Conservation (phyloP, 2,329 filamentous ascomycete genomes). For the Botryosphaeria dothidea region DNA sequence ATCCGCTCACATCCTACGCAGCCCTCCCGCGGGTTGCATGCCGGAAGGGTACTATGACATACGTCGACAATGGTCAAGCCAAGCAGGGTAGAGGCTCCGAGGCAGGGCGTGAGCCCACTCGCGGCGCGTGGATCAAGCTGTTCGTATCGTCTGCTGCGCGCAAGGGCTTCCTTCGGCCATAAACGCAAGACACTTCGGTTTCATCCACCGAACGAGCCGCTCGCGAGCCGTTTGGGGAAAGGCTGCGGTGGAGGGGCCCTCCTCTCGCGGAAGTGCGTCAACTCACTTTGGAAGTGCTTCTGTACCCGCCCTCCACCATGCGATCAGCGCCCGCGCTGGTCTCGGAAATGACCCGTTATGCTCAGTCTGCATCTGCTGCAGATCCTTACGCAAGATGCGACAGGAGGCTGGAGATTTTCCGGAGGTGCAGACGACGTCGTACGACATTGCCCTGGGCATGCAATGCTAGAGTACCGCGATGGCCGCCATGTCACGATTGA, state of each 20-base stretch:
- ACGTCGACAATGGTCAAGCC: constrained; percentile 1
- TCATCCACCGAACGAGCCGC: constrained; percentile 18
- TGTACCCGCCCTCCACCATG: constrained; percentile 3
- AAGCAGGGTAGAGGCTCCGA: constrained; percentile 11
- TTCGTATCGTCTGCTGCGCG: constrained; percentile 14
- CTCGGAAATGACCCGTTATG: constrained; percentile 19
- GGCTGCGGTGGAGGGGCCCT: not conserved
- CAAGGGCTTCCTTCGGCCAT: constrained; percentile 15
- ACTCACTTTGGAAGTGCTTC: constrained; percentile 5
- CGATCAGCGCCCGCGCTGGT: constrained; percentile 17
- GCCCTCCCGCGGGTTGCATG: constrained; percentile 17
- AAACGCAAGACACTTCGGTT: constrained; percentile 16
- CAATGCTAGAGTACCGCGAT: constrained; percentile 18
- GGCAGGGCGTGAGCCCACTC: constrained; percentile 6
- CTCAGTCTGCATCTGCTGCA: constrained; percentile 7
- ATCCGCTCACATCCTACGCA: constrained; percentile 16
- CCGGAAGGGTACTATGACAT: constrained; percentile 14
- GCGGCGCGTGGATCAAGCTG: constrained; percentile 8
- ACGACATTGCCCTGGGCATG: constrained; percentile 16
- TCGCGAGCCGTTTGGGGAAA: constrained; percentile 8
- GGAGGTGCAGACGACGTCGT: constrained; percentile 20
- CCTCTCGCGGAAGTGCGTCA: constrained; percentile 8
- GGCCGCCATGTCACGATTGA: constrained; percentile 14
- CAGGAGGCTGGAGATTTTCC: constrained; percentile 21
- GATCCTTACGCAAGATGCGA: constrained; percentile 21